Base-by-base conservation (phyloP, 2,329 filamentous ascomycete species). In the Colletotrichum sp. region DNA sequence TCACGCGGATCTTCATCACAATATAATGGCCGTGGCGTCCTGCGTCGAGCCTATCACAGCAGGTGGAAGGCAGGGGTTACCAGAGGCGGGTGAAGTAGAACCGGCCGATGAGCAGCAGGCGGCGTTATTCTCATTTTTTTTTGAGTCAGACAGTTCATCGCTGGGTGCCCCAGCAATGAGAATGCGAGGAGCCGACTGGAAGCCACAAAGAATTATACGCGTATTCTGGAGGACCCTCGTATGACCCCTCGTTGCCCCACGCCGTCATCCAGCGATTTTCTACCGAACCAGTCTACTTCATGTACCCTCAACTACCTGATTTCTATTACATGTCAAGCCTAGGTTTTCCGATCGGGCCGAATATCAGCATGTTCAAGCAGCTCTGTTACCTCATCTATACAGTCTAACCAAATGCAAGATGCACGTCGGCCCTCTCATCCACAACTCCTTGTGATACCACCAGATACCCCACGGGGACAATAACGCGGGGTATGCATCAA, bases 221-320 rank as follows among this genome's bases (percentile, higher is more conserved):
- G 63, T 66, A 66, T 66, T n/a, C 16, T 58, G 10, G 10, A 32
- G 63, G 63, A 52, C 15, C 43, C 13, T 48, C 38, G 63, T 66
- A 66, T 66, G 26, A 28, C 63, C 63, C 38, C 63, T 66, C 63
- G 43, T 66, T 18, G 43, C 43, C 10, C n/a, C 18, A 48, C 3
- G 10, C 18, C n/a, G 43, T 21, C 43, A 48, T 48, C 10, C n/a
- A 43, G n/a, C 4, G 3, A 4, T 13, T 3, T 21, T 16, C 43
- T 2, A 48, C 10, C 3, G 6, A 12, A 8, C 10, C 43, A 21
- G n/a, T 21, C 43, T 13, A 12, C 43, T 48, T 12, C 43, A 48
- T 48, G 2, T 6, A 21, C 43, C 10, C 6, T 1, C 43, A 21
- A 7, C 6, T 48, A 21, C n/a, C 6, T 21, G n/a, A 8, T 21